Percentiles rank a stretch among this genome's conserved stretches.
Evolutionary conservation across 139 green algal genomes (phyloP).

Genomic region (Chlamydomonas eustigma): DNA sequence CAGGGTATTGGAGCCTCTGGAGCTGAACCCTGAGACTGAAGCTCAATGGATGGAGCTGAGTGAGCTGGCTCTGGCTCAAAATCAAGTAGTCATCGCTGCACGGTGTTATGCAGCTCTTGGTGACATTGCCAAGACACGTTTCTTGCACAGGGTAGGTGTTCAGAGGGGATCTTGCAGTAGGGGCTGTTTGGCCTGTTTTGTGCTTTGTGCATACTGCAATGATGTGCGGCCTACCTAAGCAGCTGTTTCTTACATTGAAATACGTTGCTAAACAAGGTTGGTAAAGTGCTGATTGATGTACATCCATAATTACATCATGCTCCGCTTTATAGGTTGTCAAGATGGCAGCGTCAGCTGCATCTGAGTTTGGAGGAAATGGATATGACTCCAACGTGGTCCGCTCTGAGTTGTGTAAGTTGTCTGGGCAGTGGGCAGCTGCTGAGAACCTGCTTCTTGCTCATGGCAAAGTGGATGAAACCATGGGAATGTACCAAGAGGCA

Average conservation of each 20-base stretch:
- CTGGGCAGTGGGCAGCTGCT: constrained; percentile 60
- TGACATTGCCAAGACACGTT: constrained; percentile 56
- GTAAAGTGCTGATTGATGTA: too few species aligned
- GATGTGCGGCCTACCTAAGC: too few species aligned
- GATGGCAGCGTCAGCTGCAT: constrained; percentile 6
- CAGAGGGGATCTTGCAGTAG: too few species aligned
- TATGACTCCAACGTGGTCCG: constrained; percentile 34
- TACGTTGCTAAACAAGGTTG: too few species aligned
- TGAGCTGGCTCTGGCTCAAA: constrained; percentile 33
- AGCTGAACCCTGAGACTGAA: constrained; percentile 70
- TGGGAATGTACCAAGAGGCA: constrained; percentile 54
- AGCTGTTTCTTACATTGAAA: too few species aligned
- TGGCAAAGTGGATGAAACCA: constrained; percentile 59
- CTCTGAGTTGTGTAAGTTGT: constrained; percentile 59
- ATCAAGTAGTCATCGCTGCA: constrained; percentile 64
- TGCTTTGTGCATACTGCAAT: too few species aligned
- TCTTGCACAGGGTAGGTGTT: constrained; percentile 62
- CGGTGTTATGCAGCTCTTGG: constrained; percentile 73
- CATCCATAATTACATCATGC: too few species aligned
- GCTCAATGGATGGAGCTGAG: constrained; percentile 69
- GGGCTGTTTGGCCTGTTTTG: too few species aligned
- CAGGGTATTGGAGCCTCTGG: constrained; percentile 60
- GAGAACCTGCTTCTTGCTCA: constrained; percentile 61
- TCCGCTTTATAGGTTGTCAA: constrained; percentile 28
- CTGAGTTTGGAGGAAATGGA: constrained; percentile 36